Base-by-base conservation (phyloP, 2,329 filamentous ascomycete species). In the Herpotrichia juniperi region DNA sequence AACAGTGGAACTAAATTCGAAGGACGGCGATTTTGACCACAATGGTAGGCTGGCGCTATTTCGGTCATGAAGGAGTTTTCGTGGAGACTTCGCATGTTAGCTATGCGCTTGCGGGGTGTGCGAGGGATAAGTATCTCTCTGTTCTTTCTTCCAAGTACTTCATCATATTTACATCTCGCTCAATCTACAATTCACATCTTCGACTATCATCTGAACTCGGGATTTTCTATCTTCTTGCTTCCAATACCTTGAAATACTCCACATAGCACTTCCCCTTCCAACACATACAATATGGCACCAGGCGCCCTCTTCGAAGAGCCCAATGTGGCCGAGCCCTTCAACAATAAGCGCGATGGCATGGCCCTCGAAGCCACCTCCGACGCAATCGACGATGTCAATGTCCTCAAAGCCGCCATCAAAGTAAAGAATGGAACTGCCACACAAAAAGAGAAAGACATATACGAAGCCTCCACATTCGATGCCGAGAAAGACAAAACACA, bases 401-500 rank as follows among this genome's bases (percentile, higher is more conserved):
- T 86, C 47, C 76, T 85, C 61, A 86, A 84, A 63, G 80, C 78
- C 47, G 76, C 78, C 48, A 67, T 84, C 62, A 79, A 80, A 57
- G 74, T 76, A 59, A 80, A 78, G 65, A 74, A 79, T 54, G 69
- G 75, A 68, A 75, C 70, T 49, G 71, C 76, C 31, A 75, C 75
- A 21, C 69, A 77, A 55, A 68, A 74, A 53, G 76, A 79, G 56
- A 74, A 74, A 55, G 75, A 79, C 67, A 77, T 82, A 61, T 82
- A 83, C 66, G 79, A 81, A 39, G 69, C 78, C 54, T 88, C 88
- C 53, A 78, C 87, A 59, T 91, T 92, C 70, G 89, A 92, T 72
- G 75, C 82, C 42, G 78, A 84, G 42, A 93, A 93, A 74, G 88
- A 93, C 80, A 93, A 93, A 79, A 82, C 85, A 19, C 80, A 87